phyloP scores from a whole-genome alignment of 306 rosid genomes.

The Glycine tomentella region DNA sequence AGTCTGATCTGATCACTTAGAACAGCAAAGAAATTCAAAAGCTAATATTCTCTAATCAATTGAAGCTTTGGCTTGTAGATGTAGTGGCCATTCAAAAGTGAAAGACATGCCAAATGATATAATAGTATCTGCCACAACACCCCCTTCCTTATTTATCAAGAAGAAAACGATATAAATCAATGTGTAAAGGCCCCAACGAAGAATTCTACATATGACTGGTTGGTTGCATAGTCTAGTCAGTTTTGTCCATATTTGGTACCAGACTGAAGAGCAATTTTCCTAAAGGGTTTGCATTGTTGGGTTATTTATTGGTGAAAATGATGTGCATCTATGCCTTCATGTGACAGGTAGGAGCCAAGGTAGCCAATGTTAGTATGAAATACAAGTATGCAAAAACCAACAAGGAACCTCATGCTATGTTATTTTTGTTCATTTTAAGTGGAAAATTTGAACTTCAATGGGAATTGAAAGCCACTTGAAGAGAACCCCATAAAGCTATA shows the following conservation, averaged over 20 bases:
- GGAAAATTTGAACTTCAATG: constrained; percentile 55
- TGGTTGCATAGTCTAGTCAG: constrained; percentile 55
- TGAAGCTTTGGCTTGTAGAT: constrained; percentile 38
- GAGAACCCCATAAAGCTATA: constrained; percentile 55
- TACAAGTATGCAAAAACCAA: constrained; percentile 49
- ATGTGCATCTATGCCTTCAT: constrained; percentile 66
- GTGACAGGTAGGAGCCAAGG: constrained; percentile 57
- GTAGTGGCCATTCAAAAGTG: constrained; percentile 49
- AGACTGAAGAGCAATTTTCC: constrained; percentile 41
- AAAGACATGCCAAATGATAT: constrained; percentile 40
- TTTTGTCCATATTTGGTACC: constrained; percentile 46
- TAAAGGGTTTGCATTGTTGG: constrained; percentile 48
- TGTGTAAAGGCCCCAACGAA: constrained; percentile 34
- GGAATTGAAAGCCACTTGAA: constrained; percentile 64
- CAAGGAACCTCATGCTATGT: constrained; percentile 60
- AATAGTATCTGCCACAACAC: constrained; percentile 41
- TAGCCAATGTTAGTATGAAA: constrained; percentile 50
- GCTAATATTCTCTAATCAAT: constrained; percentile 54
- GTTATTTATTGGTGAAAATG: constrained; percentile 51
- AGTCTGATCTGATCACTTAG: constrained; percentile 58
- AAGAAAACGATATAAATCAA: constrained; percentile 42
- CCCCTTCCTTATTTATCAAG: not conserved
- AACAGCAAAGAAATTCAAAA: constrained; percentile 50
- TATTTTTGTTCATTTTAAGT: constrained; percentile 48
- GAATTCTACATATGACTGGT: constrained; percentile 46